Evolutionary conservation across 2,329 filamentous ascomycete genomes (phyloP).

Genomic region (Aureobasidium musti): DNA sequence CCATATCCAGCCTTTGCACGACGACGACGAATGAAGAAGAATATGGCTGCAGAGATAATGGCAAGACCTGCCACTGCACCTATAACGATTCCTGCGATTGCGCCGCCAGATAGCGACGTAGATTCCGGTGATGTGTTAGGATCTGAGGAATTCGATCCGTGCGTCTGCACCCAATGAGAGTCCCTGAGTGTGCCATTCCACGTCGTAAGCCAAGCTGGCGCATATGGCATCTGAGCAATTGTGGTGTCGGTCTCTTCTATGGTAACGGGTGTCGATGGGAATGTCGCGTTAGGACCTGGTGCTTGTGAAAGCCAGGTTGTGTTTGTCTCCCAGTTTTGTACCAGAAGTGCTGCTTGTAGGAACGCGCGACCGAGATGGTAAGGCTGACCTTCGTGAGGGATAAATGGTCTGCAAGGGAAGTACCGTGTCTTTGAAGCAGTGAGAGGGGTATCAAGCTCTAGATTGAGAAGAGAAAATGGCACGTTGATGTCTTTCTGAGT

Average conservation of each 20-base stretch:
- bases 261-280: neutral
- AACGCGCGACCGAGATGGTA: constrained; percentile 24
- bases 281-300: neutral
- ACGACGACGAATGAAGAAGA: constrained; percentile 9
- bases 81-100: constrained; percentile 17
- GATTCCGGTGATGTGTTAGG: neutral
- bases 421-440: neutral
- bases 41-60: neutral
- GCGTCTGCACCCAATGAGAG: no score
- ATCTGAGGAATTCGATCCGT: no score
- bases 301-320: constrained; percentile 14
- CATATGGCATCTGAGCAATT: neutral
- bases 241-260: neutral
- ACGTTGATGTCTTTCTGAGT: neutral
- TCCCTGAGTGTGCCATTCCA: neutral
- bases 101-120: neutral
- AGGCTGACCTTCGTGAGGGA: neutral
- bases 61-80: constrained; percentile 8
- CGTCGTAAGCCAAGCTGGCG: neutral
- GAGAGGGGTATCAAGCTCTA: constrained; percentile 5
- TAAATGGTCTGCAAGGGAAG: constrained; percentile 12
- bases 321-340: constrained; percentile 22
- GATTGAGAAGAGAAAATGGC: constrained; percentile 11
- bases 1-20: neutral
- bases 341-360: constrained; percentile 17